Evolutionary conservation across 306 rosid genomes (phyloP).

Genomic region (Pyrus communis): DNA sequence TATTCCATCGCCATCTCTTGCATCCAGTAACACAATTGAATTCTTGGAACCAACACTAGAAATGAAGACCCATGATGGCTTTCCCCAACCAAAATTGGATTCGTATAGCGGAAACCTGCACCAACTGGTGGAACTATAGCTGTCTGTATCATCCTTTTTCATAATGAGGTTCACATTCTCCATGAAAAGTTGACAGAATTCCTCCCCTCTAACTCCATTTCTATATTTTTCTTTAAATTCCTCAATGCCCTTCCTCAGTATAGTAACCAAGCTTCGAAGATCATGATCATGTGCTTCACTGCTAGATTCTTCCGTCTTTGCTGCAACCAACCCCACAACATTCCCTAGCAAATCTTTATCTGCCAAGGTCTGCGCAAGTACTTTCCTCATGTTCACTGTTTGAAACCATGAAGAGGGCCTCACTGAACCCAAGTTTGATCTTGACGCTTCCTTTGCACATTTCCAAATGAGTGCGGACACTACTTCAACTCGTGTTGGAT

Average conservation of each 20-base stretch:
- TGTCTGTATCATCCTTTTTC: background rate
- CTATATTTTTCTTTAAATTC: background rate
- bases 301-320: too few relatives aligned
- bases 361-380: too few relatives aligned
- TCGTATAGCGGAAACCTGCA: background rate
- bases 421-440: background rate
- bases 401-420: too few relatives aligned
- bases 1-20: conserved; percentile 9
- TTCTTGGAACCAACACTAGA: background rate
- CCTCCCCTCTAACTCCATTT: background rate
- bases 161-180: background rate
- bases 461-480: conserved; percentile 43
- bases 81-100: background rate
- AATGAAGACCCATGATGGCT: background rate
- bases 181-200: background rate
- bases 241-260: background rate
- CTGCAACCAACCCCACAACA: too few relatives aligned
- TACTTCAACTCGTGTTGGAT: conserved; percentile 32
- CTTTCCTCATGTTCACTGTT: too few relatives aligned
- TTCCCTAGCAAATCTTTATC: too few relatives aligned
- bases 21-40: conserved; percentile 1
- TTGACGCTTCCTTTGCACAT: conserved; percentile 16
- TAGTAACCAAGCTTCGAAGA: too few relatives aligned
- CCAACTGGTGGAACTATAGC: background rate
- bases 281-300: too few relatives aligned